Base-by-base conservation (phyloP, 305 asterid species). In the Withania somnifera region DNA sequence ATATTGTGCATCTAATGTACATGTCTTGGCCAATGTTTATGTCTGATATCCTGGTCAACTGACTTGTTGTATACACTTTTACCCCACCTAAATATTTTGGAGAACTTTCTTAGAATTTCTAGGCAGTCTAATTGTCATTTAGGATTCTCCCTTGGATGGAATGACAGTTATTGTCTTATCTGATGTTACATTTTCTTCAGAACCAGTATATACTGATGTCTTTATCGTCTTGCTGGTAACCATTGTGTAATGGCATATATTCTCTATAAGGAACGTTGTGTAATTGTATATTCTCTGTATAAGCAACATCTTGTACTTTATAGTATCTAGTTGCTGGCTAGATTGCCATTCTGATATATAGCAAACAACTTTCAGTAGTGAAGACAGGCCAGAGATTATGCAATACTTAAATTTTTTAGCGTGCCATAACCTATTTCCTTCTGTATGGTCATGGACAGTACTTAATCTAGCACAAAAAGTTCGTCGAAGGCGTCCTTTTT, bases 1-100 rank as follows among this genome's bases (percentile, higher is more conserved):
- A 85, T 75, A 17, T 40, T 66, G 50, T 82, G 86, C 79, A 84
- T 75, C 84, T 79, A 75, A 64, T 81, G 67, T 81, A 66, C 76
- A 58, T 82, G 84, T 75, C 77, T 79, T 58, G 26, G 53, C 81
- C 69, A 79, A 84, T 79, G 54, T 56, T 82, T 51, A 81, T 63
- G 80, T 67, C 47, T 47, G 57, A 57, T 66, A 78, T 20, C 56
- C 40, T 79, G 68, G 26, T 79, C 53, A 40, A 26, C 45, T 58
- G 60, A 26, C 79, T 58, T 66, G 20, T 80, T 47, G 83, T 38
- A 63, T 80, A 19, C 20, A 36, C 51, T 17, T 80, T 11, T 22
- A 50, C 32, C 61, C 45, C 61, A 50, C 26, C 79, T 75, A 47
- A 50, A 50, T 75, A 50, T 75, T 50, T 51, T 26, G 45, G 45